Conservation (phyloP, 768 basidiomycete species). For the Serendipita sp. region DNA sequence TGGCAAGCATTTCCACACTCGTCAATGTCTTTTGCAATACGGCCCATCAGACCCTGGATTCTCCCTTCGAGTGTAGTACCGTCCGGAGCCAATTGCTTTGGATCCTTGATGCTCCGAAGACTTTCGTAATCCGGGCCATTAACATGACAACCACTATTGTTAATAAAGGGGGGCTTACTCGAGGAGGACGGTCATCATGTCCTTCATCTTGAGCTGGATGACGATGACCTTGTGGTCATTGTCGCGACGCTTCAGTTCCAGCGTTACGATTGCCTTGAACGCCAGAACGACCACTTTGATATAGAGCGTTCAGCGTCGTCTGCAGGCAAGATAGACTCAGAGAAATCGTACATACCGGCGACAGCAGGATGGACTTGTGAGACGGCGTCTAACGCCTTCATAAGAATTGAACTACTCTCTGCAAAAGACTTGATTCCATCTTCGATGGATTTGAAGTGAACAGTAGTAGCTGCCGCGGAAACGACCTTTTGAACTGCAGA, state of each 20-base stretch:
- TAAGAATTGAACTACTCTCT: conserved; percentile 15
- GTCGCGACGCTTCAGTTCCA: conserved; percentile 32
- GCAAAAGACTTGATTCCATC: conserved; percentile 13
- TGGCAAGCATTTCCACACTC: conserved; percentile 31
- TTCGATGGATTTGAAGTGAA: conserved; percentile 11
- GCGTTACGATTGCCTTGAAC: conserved; percentile 31
- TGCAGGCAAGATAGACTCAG: no score
- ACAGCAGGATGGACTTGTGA: conserved; percentile 18
- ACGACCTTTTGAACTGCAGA: no score
- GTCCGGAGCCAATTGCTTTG: conserved; percentile 19
- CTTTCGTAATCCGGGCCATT: conserved; percentile 10
- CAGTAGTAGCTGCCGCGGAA: neutral
- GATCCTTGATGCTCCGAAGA: conserved; percentile 18
- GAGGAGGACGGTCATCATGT: conserved; percentile 31
- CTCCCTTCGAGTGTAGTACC: conserved; percentile 20
- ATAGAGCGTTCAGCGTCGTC: no score
- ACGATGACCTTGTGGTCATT: conserved; percentile 34
- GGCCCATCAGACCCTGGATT: conserved; percentile 17
- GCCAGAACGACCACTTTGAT: conserved; percentile 32
- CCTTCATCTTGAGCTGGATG: conserved; percentile 34
- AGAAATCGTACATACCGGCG: conserved; percentile 11
- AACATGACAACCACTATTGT: no score
- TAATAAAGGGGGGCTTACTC: conserved; percentile 20
- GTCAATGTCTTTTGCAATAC: conserved; percentile 27
- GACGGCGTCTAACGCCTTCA: conserved; percentile 17